Base-by-base conservation (phyloP, 2,329 filamentous ascomycete genomes). In the Cytospora piceae region DNA sequence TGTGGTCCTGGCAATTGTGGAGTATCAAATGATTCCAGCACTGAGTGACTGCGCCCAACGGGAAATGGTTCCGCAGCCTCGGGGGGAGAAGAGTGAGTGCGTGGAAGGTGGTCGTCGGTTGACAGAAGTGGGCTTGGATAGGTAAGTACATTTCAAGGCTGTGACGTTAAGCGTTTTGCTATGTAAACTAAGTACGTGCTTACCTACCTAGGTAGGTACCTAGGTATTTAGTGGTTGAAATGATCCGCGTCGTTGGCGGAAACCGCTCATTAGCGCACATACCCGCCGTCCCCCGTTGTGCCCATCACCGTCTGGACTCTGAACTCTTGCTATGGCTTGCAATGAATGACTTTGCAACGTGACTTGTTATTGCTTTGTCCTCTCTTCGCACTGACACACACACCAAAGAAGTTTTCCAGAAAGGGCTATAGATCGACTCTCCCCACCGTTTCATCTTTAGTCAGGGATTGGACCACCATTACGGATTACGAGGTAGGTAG, bases 401-500 rank as follows among this genome's bases (percentile, higher is more conserved):
- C 59, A 39, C 53, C 58, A 22, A 32, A 63, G 53, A 63, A 63
- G 61, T 34, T 57, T 63, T 57, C 53, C 53, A 42, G 29, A 57
- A 63, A 24, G 3, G 46, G 46, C 9, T 12, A 24, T 49, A 6
- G 46, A 49, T 49, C 46, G 46, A n/a, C 61, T 15, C 57, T 52
- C 39, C 22, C 49, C 58, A 64, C 56, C 62, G 55, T 58, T 64
- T 59, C 56, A 64, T 39, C 63, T 58, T 64, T 53, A 42, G 60
- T 51, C 63, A 39, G 51, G 63, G 56, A 62, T 32, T 58, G 34
- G 53, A 56, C 64, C 37, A 52, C 52, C 64, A 37, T 37, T 11
- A 37, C 14, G 12, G 34, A 11, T 15, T 37, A 37, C 34, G 34
- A 37, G 34, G 11, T 14, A 37, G 9, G 3, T 29, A 29, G 27